Conservation (phyloP, 2,329 filamentous ascomycete species). For the Aureobasidium mangrovei region DNA sequence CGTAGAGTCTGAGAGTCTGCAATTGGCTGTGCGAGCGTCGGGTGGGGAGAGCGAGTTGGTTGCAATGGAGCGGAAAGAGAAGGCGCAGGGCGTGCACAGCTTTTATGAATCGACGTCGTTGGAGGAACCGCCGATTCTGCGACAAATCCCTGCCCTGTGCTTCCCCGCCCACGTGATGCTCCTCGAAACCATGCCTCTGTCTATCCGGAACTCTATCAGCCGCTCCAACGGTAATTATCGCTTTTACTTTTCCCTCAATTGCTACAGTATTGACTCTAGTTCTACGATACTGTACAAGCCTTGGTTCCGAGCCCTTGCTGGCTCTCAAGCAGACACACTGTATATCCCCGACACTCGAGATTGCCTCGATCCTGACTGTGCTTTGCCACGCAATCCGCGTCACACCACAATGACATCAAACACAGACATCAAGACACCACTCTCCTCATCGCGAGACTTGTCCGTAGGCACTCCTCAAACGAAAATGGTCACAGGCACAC, state of each 20-base stretch:
- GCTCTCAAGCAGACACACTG: no score
- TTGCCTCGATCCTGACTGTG: background rate
- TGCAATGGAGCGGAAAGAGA: background rate
- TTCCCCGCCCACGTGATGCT: slow-evolving; percentile 5
- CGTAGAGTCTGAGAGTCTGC: no score
- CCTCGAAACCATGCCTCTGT: background rate
- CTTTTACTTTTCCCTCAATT: no score
- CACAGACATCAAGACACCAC: background rate
- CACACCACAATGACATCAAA: background rate
- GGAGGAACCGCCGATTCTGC: background rate
- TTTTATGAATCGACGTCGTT: slow-evolving; percentile 9
- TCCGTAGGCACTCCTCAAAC: no score
- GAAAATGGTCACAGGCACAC: no score
- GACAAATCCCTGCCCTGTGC: background rate
- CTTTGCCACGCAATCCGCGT: background rate
- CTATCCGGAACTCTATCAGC: background rate
- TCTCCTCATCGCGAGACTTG: no score
- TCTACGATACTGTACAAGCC: no score
- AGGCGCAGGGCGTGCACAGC: slow-evolving; percentile 8
- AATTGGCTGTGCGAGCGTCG: background rate
- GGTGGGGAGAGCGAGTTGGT: slow-evolving; percentile 4
- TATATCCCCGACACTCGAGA: no score
- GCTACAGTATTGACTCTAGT: no score
- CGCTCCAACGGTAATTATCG: background rate
- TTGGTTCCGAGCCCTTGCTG: no score